Evolutionary conservation across 495 filamentous ascomycete genomes (phyloP), one percentile per base, ranked within the genome.

Genomic region (Penicillium dipodomyicola): DNA sequence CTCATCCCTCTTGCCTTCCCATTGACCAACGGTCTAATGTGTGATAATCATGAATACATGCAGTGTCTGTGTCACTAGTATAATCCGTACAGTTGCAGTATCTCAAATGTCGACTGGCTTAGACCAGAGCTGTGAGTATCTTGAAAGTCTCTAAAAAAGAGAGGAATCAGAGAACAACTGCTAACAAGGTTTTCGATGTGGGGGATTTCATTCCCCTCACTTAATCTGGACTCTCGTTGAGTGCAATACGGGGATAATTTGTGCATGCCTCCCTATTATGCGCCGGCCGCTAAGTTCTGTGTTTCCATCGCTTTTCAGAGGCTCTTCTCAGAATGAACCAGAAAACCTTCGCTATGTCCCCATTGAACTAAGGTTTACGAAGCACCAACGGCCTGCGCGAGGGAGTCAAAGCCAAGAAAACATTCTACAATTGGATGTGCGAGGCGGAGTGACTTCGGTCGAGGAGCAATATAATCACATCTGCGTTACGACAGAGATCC

Each of bases 11-110:
- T 47, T 15, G 1, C 8, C 41, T 37, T 44, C 27, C 2, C 7
- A 11, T n/a, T 49, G 14, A 25, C 10, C 29, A 42, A 14, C 2
- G 0, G 0, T 44, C 44, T 47, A 19, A 47, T 47, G 2, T 11
- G 30, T 14, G 12, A 20, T 27, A 35, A 27, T 32, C 14, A 35
- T 19, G 52, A 43, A 39, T 11, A 23, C 22, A 23, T 23, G 10
- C 14, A 63, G 55, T 23, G 56, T 51, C 29, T 63, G 56, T n/a
- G 25, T 54, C 6, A 54, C 57, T 23, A 45, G 57, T 48, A 46
- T 63, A 42, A 15, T 59, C 23, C 52, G 60, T 20, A 49, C 58
- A 6, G 49, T 55, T 27, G 49, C 50, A 12, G 42, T 48, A 37
- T 39, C 53, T 29, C 43, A 55, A 40, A 55, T 44, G 5, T 48